Evolutionary conservation across 345 rosid genomes (phyloP).

Genomic region (Salix dunnii): DNA sequence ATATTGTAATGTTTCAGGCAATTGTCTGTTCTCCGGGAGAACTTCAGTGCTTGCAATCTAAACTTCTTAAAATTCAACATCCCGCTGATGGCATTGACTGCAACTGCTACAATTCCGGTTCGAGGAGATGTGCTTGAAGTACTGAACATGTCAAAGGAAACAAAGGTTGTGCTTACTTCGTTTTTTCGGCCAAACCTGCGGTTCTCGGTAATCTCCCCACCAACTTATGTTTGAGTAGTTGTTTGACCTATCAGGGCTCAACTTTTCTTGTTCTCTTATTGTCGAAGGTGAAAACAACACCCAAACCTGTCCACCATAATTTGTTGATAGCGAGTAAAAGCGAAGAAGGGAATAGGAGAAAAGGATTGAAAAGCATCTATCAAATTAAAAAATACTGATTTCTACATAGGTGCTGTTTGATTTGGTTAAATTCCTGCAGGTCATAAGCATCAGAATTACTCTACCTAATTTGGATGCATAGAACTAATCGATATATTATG

Average conservation of each 20-base stretch:
- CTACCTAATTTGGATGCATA: too few relatives aligned
- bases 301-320: background rate
- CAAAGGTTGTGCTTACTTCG: slow-evolving; percentile 73
- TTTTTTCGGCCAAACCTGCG: slow-evolving; percentile 73
- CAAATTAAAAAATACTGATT: too few relatives aligned
- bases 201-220: slow-evolving; percentile 43
- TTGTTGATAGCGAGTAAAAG: background rate
- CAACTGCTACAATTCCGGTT: slow-evolving; percentile 77
- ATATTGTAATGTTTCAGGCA: slow-evolving; percentile 45
- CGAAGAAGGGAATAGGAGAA: background rate
- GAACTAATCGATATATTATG: too few relatives aligned
- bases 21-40: slow-evolving; percentile 63
- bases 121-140: slow-evolving; percentile 69
- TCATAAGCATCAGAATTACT: too few relatives aligned
- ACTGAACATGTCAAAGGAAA: slow-evolving; percentile 60
- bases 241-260: background rate
- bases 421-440: too few relatives aligned
- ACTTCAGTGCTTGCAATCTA: slow-evolving; percentile 50
- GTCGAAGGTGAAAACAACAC: background rate
- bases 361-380: too few relatives aligned
- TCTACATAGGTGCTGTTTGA: too few relatives aligned
- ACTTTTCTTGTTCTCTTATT: background rate
- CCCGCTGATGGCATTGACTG: slow-evolving; percentile 91
- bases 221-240: background rate
- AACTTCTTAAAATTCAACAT: slow-evolving; percentile 57